Percentiles rank a stretch among this genome's conserved stretches.
These are phyloP conservation scores for Puccinia horiana DNA, from an alignment of 1,284 basidiomycete genomes.

Conservation along the genomic window DNA sequence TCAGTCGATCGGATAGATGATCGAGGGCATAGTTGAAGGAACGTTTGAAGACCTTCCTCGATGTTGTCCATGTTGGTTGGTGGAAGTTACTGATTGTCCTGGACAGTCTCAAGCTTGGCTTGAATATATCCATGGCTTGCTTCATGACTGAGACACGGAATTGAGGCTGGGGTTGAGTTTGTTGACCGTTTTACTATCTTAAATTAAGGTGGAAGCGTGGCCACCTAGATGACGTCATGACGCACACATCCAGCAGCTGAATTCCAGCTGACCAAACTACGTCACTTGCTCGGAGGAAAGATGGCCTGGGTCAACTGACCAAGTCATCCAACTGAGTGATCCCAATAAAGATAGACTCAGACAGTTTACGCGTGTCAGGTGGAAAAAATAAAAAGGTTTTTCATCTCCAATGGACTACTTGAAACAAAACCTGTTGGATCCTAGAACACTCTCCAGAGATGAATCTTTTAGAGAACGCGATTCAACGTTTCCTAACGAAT, in stretches of 20 bases:
- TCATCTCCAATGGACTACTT: no score
- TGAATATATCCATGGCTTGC: not conserved
- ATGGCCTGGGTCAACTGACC: not conserved
- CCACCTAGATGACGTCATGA: constrained; percentile 12
- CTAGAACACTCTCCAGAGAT: no score
- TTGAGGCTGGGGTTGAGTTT: not conserved
- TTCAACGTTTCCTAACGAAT: no score
- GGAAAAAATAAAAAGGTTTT: no score
- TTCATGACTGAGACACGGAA: not conserved
- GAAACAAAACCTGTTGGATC: no score
- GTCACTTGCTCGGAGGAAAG: not conserved
- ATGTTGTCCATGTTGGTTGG: not conserved
- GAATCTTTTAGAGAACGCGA: no score
- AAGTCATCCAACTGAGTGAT: not conserved
- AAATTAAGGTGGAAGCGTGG: no score
- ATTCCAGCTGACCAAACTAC: not conserved
- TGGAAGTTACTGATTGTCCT: not conserved
- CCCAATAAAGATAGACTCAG: no score
- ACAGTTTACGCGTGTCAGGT: no score
- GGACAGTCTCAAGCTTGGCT: not conserved
- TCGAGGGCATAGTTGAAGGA: constrained; percentile 25
- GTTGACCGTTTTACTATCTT: not conserved
- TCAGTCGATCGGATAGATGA: constrained; percentile 12
- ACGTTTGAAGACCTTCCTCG: not conserved
- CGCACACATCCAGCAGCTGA: not conserved